Conservation (phyloP, 768 basidiomycete species). For the Suillus placidus region DNA sequence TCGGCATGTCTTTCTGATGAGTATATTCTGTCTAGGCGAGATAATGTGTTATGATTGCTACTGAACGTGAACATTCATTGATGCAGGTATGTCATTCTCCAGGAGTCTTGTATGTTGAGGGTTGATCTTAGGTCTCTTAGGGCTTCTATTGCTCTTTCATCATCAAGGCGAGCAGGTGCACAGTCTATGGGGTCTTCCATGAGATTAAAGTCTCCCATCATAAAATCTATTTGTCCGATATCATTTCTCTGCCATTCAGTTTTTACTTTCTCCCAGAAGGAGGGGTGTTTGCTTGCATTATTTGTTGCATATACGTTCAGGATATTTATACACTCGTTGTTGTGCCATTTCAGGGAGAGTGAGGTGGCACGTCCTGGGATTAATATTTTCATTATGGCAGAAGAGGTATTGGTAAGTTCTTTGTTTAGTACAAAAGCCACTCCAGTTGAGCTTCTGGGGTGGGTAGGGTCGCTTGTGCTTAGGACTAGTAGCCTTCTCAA, state of each 20-base stretch:
- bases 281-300: neutral
- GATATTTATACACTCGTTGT: constrained; percentile 1
- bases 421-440: constrained; percentile 24
- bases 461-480: constrained; percentile 8
- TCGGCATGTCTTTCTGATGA: neutral
- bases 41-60: neutral
- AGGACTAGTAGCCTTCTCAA: constrained; percentile 11
- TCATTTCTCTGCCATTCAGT: too few relatives aligned
- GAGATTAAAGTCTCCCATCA: neutral
- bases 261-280: constrained; percentile 20
- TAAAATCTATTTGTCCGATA: constrained; percentile 3
- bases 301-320: constrained; percentile 29
- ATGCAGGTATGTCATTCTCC: neutral
- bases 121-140: constrained; percentile 18
- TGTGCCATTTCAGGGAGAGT: constrained; percentile 22
- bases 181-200: constrained; percentile 10
- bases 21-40: neutral
- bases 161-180: neutral
- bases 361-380: constrained; percentile 18
- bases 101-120: neutral
- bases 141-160: constrained; percentile 2
- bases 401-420: constrained; percentile 8
- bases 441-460: constrained; percentile 15
- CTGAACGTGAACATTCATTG: neutral
- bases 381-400: neutral